Evolutionary conservation across 352 stramenopile species (phyloP), one percentile per base, ranked within the genome.

Genomic region (Phytophthora rubi): DNA sequence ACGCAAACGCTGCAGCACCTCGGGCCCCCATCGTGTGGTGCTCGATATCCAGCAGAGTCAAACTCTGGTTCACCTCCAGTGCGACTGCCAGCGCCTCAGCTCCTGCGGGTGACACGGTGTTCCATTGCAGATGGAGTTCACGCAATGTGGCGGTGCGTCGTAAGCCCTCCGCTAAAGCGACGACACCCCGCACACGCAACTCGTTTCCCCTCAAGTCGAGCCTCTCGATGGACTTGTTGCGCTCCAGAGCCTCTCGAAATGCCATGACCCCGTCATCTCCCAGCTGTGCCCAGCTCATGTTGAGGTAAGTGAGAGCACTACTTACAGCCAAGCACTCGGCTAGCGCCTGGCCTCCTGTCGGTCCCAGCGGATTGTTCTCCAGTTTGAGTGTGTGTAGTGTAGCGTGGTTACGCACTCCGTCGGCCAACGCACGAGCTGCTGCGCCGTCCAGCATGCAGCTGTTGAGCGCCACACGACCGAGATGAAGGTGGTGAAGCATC

Each of bases 261-360:
- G 70, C 68, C 1, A 73, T 45, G 2, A 85, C 83, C 6, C 83
- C 87, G 32, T 83, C 85, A 30, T 94, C 81, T 28, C 83, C 81
- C 18, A 94, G 76, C 13, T 80, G 65, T 48, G 91, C 92, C 85
- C 85, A 94, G 73, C 87, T 94, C 49, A 94, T 70, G 54, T 94
- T 94, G 4, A 94, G 70, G 44, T 74, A 81, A 5, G 71, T 90
- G 9, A 94, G 70, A 26, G 83, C 85, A 21, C 18, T 62, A 57
- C 90, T 94, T 66, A 73, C 83, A 30, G 78, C 67, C 23, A 94
- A 71, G 49, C 77, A 88, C 62, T 93, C 87, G 7, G 68, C 71
- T 61, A 94, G 76, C 13, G 85, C 85, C 4, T 73, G 64, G 3
- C 87, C 87, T 2, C 87, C 85, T 16, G 71, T 62, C 7, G 73